These are phyloP conservation scores for Dryadomyces quercus-mongolicae DNA, from an alignment of 2,329 filamentous ascomycete genomes.

Conservation along the genomic window DNA sequence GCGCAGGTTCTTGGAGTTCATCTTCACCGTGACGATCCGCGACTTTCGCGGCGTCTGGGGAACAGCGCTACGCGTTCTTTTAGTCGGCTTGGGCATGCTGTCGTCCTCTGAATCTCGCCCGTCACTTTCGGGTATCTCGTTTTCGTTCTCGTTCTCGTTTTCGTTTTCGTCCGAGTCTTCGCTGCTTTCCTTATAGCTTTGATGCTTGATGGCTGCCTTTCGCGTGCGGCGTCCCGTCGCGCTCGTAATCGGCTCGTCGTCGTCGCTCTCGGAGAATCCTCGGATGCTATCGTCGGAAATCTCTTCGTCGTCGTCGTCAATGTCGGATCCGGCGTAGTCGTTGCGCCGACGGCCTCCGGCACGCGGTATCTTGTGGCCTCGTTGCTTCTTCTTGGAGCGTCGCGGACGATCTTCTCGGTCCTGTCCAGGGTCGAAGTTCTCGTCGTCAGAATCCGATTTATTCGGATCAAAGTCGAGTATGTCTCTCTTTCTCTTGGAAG, in stretches of 20 bases:
- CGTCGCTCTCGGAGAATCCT: constrained; percentile 33
- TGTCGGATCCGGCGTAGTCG: constrained; percentile 47
- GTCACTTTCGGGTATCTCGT: constrained; percentile 20
- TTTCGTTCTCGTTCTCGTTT: constrained; percentile 19
- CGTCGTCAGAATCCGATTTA: constrained; percentile 53
- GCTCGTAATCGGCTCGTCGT: constrained; percentile 24
- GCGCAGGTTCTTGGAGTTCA: constrained; percentile 9
- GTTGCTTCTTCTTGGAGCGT: constrained; percentile 25
- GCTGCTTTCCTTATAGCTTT: constrained; percentile 34
- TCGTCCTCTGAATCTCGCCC: constrained; percentile 21
- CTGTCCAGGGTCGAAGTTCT: constrained; percentile 49
- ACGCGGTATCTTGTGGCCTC: constrained; percentile 14
- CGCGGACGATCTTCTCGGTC: constrained; percentile 29
- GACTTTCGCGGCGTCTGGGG: constrained; percentile 9
- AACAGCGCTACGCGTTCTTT: constrained; percentile 3
- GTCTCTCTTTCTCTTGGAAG: constrained; percentile 44
- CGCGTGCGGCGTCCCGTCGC: constrained; percentile 32
- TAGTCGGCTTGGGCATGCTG: constrained; percentile 25
- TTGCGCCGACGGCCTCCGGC: constrained; percentile 12
- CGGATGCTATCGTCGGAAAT: constrained; percentile 41
- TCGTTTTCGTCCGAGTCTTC: constrained; percentile 21
- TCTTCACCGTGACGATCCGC: constrained; percentile 18
- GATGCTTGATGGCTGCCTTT: constrained; percentile 29
- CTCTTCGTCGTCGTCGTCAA: constrained; percentile 48
- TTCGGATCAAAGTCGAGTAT: constrained; percentile 51